A percentile compares a stretch with the other conserved stretches of the same genome.
These are phyloP conservation scores for Aspergillus sclerotioniger DNA, from an alignment of 495 filamentous ascomycete species.

Conservation along the genomic window DNA sequence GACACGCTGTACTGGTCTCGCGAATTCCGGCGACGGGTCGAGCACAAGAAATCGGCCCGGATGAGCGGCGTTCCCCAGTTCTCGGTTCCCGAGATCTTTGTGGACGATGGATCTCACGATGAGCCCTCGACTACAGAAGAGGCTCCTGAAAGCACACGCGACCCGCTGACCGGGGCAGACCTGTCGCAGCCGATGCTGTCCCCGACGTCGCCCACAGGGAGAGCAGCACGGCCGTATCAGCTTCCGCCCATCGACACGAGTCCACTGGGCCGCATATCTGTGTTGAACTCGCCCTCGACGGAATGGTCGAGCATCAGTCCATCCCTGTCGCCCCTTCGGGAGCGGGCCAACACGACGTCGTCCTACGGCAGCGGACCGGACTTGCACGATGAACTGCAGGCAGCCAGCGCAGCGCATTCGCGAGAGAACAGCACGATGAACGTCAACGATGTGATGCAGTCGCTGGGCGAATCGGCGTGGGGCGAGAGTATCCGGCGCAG, in stretches of 20 bases:
- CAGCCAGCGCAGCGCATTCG: constrained; percentile 27
- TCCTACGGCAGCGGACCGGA: constrained; percentile 32
- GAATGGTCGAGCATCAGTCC: constrained; percentile 48
- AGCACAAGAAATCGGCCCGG: constrained; percentile 64
- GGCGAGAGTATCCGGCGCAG: constrained; percentile 87
- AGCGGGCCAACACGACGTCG: constrained; percentile 21
- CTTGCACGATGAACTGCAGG: constrained; percentile 15
- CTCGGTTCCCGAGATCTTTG: constrained; percentile 84
- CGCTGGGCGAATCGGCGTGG: constrained; percentile 85
- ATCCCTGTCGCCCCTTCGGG: constrained; percentile 39
- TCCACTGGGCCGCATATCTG: constrained; percentile 28
- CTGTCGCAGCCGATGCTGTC: constrained; percentile 32
- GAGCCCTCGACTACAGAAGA: constrained; percentile 23
- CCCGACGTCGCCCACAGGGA: constrained; percentile 33
- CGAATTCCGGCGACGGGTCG: constrained; percentile 69
- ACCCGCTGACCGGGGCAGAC: constrained; percentile 3
- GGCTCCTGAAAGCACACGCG: constrained; percentile 11
- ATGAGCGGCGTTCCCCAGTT: constrained; percentile 78
- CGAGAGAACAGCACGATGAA: constrained; percentile 65
- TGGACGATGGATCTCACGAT: constrained; percentile 65
- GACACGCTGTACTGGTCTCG: constrained; percentile 90
- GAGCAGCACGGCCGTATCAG: constrained; percentile 29
- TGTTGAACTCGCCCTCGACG: constrained; percentile 32
- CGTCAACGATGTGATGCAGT: constrained; percentile 73
- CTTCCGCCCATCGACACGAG: constrained; percentile 46